Percentiles rank a stretch among this genome's conserved stretches.
These are phyloP conservation scores for Pelargonium myrrhifolium DNA, from an alignment of 441 rosid species.

Conservation along the genomic window DNA sequence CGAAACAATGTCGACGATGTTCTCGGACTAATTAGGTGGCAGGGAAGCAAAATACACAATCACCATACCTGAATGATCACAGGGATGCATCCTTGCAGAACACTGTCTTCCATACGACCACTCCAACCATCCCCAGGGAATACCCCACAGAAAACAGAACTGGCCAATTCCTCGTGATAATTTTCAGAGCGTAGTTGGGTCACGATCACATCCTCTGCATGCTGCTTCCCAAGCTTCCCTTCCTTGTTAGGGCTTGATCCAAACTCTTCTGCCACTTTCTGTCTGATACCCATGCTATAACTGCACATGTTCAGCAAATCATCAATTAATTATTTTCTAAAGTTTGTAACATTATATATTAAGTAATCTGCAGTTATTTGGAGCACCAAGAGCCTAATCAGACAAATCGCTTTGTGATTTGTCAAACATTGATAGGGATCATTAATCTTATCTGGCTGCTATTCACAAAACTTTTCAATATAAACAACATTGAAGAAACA, in stretches of 20 bases:
- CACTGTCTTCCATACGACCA: constrained; percentile 98
- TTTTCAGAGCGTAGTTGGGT: constrained; percentile 53
- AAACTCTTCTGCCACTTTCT: constrained; percentile 81
- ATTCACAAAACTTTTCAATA: background rate
- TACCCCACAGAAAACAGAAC: constrained; percentile 82
- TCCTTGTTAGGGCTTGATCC: constrained; percentile 88
- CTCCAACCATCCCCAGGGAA: constrained; percentile 99
- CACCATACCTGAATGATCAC: constrained; percentile 81
- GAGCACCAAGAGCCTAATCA: constrained; percentile 9
- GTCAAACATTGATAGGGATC: constrained; percentile 8
- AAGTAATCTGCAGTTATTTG: background rate
- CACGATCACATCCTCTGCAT: constrained; percentile 65
- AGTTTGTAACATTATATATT: background rate
- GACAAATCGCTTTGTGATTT: constrained; percentile 1
- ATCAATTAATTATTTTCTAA: constrained; percentile 9
- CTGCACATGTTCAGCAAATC: constrained; percentile 36
- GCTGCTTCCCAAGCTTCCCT: constrained; percentile 86
- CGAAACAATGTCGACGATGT: background rate
- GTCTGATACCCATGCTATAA: constrained; percentile 96
- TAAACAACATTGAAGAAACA: background rate
- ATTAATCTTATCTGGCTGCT: background rate
- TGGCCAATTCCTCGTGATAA: constrained; percentile 66
- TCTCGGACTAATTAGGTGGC: background rate
- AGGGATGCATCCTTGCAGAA: constrained; percentile 94
- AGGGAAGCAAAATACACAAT: background rate